Conservation (phyloP, 2,329 filamentous ascomycete genomes). For the Botryotinia narcissicola region DNA sequence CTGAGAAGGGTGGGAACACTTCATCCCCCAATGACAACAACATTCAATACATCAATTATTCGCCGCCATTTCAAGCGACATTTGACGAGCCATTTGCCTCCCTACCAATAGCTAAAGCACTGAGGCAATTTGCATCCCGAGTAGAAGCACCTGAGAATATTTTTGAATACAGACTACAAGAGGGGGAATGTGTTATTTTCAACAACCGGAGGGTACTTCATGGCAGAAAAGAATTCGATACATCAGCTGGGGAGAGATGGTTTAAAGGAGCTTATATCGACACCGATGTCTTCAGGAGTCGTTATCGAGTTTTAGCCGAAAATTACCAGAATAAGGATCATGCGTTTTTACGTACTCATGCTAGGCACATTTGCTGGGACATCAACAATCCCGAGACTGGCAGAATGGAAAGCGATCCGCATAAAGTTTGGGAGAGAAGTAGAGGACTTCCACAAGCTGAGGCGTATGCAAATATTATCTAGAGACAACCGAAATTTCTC, state of each 20-base stretch:
- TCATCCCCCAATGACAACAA: neutral
- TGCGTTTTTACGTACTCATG: constrained; percentile 1
- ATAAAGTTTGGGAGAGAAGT: constrained; percentile 15
- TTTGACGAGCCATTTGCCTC: neutral
- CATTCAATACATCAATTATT: constrained; percentile 58
- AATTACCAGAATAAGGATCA: constrained; percentile 15
- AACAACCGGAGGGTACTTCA: constrained; percentile 85
- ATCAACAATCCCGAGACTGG: constrained; percentile 12
- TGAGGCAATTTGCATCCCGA: constrained; percentile 10
- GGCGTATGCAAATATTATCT: constrained; percentile 13
- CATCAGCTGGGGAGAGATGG: constrained; percentile 67
- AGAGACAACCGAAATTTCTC: neutral
- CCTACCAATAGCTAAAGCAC: neutral
- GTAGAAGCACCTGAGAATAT: constrained; percentile 50
- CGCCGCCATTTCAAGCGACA: constrained; percentile 73
- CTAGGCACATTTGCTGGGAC: constrained; percentile 14
- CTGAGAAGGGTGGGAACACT: neutral
- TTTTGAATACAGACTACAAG: constrained; percentile 69
- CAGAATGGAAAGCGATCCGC: constrained; percentile 19
- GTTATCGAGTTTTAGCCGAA: constrained; percentile 42
- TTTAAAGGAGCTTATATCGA: constrained; percentile 83
- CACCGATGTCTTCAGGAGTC: constrained; percentile 57
- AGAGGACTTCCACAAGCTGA: constrained; percentile 15
- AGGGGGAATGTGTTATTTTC: constrained; percentile 91
- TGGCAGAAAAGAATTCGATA: constrained; percentile 74